A percentile compares a stretch with the other conserved stretches of the same genome.
Conservation (phyloP, 1,284 basidiomycete genomes). For the Pseudozyma hubeiensis region DNA sequence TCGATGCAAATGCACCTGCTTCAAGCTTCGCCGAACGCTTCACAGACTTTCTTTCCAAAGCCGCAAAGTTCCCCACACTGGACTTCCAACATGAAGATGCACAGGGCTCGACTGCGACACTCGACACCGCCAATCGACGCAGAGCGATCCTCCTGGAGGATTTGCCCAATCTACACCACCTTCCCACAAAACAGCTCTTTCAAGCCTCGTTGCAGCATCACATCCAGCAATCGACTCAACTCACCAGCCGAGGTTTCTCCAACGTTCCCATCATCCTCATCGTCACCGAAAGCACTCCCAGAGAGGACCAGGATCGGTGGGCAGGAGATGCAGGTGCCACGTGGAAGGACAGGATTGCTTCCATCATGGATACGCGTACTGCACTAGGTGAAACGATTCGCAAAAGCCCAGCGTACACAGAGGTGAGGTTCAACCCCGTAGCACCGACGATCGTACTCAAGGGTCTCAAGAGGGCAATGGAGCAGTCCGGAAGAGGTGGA, state of each 20-base stretch:
- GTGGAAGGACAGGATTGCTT: constrained; percentile 68
- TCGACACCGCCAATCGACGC: constrained; percentile 21
- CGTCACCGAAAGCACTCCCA: constrained; percentile 78
- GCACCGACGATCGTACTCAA: constrained; percentile 85
- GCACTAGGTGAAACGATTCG: constrained; percentile 77
- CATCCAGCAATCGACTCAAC: constrained; percentile 22
- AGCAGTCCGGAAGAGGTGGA: not conserved
- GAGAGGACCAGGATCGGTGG: constrained; percentile 71
- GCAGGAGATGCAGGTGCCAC: constrained; percentile 72
- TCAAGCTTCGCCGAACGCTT: constrained; percentile 52
- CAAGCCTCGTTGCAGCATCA: constrained; percentile 75
- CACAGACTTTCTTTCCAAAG: constrained; percentile 51
- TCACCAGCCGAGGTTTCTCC: constrained; percentile 13
- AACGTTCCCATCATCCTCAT: constrained; percentile 80
- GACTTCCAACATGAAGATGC: constrained; percentile 12
- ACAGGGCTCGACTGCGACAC: not conserved
- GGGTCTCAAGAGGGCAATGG: constrained; percentile 74
- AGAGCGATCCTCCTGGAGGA: constrained; percentile 86
- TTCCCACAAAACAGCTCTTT: constrained; percentile 78
- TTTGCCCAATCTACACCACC: constrained; percentile 81
- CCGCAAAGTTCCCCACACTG: constrained; percentile 49
- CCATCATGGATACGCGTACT: constrained; percentile 75
- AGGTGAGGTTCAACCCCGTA: constrained; percentile 90
- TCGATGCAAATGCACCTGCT: constrained; percentile 10
- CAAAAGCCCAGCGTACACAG: constrained; percentile 76